Evolutionary conservation across 1,284 basidiomycete genomes (phyloP), one percentile per base, ranked within the genome.

Genomic region (Mycosarcoma mackinlayi): DNA sequence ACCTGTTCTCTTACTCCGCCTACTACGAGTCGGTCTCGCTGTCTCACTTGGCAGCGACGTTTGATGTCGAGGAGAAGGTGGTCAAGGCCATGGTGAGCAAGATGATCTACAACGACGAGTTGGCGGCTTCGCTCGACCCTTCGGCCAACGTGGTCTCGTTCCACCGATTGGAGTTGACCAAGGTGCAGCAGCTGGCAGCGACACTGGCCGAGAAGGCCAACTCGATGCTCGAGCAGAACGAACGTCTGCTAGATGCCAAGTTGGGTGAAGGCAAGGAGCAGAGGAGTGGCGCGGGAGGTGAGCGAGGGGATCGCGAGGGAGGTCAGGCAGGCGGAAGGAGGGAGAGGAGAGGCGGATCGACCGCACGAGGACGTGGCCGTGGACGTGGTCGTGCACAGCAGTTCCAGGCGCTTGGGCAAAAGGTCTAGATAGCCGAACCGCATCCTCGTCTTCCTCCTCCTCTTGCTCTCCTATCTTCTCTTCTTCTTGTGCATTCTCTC

Each of bases 31-130:
- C 93, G 10, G 87, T 98, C 35, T 95, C 94, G 8, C 87, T 98
- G 37, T 87, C 88, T 7, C 88, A 94, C 59, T 89, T 98, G 45
- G 89, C 94, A 6, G 87, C 88, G 58, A 96, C 92, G 3, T 98
- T 98, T 85, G 90, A 90, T 27, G 86, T 98, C 14, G 87, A 92
- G 7, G 84, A 90, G 56, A 88, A 89, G 48, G 86, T 88, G 13
- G 93, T 97, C 8, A 93, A 91, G 6, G 94, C 94, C 23, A 89
- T 97, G 76, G 92, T 98, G 44, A 94, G 92, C 42, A 93, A 94
- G 85, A 98, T 99, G 96, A 97, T 98, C 80, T 98, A 94, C 93
- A 93, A 88, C 77, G 96, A 98, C 82, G 94, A 98, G 83, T 86
- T 98, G 14, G 87, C 92, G 0, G 96, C 95, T 1, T 94, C 93